Percentiles rank a stretch among this genome's conserved stretches.
phyloP scores from a whole-genome alignment of 2,329 filamentous ascomycete genomes.

The Stachybotrys elegans region DNA sequence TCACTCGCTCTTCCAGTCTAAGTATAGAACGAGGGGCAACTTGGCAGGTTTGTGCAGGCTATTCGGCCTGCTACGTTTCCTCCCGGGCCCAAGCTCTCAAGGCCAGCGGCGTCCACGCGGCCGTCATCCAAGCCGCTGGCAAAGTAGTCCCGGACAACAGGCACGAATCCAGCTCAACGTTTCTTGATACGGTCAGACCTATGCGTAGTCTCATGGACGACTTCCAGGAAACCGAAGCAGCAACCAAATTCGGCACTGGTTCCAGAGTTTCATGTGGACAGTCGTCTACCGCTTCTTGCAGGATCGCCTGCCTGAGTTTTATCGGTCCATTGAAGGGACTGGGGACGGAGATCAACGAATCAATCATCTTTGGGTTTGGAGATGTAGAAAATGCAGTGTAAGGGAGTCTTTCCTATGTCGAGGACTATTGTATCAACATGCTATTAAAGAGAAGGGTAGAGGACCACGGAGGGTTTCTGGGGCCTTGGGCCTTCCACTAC shows the following conservation, averaged over 20 bases:
- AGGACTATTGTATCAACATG: constrained; percentile 1
- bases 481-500: neutral
- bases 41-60: neutral
- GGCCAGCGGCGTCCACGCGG: neutral
- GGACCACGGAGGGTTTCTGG: constrained; percentile 1
- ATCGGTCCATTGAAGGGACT: neutral
- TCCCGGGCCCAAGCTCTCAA: neutral
- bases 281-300: neutral
- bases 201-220: constrained; percentile 1
- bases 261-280: neutral
- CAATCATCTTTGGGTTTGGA: neutral
- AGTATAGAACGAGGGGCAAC: constrained; percentile 1
- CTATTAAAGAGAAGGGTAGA: neutral
- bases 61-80: neutral
- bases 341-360: neutral
- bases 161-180: neutral
- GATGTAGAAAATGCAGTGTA: constrained; percentile 1
- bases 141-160: neutral
- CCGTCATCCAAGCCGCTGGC: neutral
- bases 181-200: neutral
- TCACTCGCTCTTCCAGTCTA: neutral
- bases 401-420: neutral
- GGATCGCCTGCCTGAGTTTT: neutral
- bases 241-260: neutral
- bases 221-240: neutral